Evolutionary conservation across 768 basidiomycete genomes (phyloP).

Genomic region (Russula griseocarnosa): DNA sequence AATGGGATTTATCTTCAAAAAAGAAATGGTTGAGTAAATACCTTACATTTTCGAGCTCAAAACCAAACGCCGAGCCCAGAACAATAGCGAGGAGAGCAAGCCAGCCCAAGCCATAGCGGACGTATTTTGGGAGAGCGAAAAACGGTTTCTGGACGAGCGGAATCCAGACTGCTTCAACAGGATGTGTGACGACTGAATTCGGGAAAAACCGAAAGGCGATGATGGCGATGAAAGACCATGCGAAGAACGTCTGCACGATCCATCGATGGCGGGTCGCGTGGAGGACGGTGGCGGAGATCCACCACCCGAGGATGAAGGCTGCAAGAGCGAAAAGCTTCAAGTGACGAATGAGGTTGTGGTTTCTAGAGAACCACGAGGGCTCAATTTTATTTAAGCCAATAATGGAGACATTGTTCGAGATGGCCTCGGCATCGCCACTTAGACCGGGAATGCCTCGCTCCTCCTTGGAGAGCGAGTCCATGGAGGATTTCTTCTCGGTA

Average conservation of each 20-base stretch:
- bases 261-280: conserved; percentile 70
- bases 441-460: conserved; percentile 24
- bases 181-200: conserved; percentile 60
- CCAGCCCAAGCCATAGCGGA: conserved; percentile 69
- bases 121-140: conserved; percentile 47
- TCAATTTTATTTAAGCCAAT: conserved; percentile 25
- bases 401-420: conserved; percentile 4
- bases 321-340: conserved; percentile 50
- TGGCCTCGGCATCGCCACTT: conserved; percentile 15
- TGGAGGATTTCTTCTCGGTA: conserved; percentile 17
- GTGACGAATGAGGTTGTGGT: conserved; percentile 29
- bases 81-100: conserved; percentile 68
- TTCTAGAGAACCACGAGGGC: conserved; percentile 24
- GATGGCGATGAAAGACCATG: conserved; percentile 76
- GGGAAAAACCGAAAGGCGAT: conserved; percentile 87
- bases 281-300: conserved; percentile 73
- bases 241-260: conserved; percentile 77
- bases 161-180: conserved; percentile 68
- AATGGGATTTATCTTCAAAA: background rate
- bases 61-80: conserved; percentile 89
- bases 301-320: conserved; percentile 72
- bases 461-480: conserved; percentile 31
- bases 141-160: conserved; percentile 65
- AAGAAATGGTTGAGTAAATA: background rate
- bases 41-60: conserved; percentile 54